Percentiles rank a stretch among this genome's conserved stretches.
Evolutionary conservation across 148 eudicot species (phyloP).

Genomic region (Cornus controversa): DNA sequence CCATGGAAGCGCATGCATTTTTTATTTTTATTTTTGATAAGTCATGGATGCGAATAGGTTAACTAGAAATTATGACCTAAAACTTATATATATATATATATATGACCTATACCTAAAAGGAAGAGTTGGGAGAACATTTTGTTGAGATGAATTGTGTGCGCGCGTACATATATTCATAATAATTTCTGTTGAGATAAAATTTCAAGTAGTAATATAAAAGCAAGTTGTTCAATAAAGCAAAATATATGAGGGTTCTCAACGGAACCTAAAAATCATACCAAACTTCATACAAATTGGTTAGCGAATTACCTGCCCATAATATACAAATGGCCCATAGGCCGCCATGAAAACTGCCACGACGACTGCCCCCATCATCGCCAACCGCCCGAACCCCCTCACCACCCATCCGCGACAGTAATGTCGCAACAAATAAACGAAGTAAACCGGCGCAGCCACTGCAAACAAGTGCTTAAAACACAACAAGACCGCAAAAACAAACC

Average conservation of each 20-base stretch:
- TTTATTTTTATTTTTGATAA: too few species aligned
- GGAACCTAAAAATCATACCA: neutral
- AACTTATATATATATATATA: too few species aligned
- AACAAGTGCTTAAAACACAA: conserved; percentile 89
- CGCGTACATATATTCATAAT: too few species aligned
- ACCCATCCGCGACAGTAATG: conserved; percentile 83
- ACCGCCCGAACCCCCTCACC: conserved; percentile 58
- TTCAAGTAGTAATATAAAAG: neutral
- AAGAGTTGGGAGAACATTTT: too few species aligned
- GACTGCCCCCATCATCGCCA: conserved; percentile 61
- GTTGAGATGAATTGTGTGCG: too few species aligned
- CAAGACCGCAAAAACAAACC: conserved; percentile 76
- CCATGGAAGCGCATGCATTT: too few species aligned
- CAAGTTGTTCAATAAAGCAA: neutral
- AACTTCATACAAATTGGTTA: neutral
- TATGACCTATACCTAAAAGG: too few species aligned
- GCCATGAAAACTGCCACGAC: conserved; percentile 62
- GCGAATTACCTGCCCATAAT: conserved; percentile 70
- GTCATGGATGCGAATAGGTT: too few species aligned
- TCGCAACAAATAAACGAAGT: conserved; percentile 86
- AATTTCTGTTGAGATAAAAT: too few species aligned
- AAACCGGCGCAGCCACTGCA: conserved; percentile 96
- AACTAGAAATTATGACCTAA: too few species aligned
- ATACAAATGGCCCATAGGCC: conserved; percentile 89
- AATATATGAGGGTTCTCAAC: neutral